Evolutionary conservation across 2,329 filamentous ascomycete species (phyloP).

Genomic region (Simplicillium sp.): DNA sequence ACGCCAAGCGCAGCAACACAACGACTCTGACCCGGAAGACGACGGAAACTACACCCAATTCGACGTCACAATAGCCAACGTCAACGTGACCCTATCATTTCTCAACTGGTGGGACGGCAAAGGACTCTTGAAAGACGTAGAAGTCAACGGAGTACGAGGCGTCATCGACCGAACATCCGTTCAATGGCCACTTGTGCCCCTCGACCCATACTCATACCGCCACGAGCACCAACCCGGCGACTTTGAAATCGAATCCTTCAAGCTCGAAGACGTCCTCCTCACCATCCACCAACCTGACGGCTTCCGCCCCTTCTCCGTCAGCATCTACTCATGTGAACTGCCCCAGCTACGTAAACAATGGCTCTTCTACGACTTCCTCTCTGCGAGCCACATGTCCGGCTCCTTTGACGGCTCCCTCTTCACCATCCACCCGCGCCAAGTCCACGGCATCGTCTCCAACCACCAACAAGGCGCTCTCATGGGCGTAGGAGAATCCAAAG

Average conservation of each 20-base stretch:
- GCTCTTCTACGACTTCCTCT: conserved; percentile 96
- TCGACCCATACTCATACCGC: conserved; percentile 79
- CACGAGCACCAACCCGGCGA: conserved; percentile 85
- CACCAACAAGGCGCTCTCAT: conserved; percentile 41
- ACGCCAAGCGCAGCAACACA: conserved; percentile 33
- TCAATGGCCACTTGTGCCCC: conserved; percentile 49
- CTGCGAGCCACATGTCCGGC: conserved; percentile 91
- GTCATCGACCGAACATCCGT: conserved; percentile 87
- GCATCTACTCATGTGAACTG: conserved; percentile 91
- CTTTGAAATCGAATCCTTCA: conserved; percentile 96
- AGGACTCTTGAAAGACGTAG: conserved; percentile 81
- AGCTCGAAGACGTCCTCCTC: conserved; percentile 84
- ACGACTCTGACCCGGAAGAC: conserved; percentile 41
- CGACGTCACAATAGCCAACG: conserved; percentile 85
- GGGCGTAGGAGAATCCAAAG: conserved; percentile 53
- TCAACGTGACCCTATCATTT: conserved; percentile 94
- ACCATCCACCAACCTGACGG: conserved; percentile 83
- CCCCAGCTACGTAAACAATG: conserved; percentile 90
- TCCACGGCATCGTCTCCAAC: conserved; percentile 66
- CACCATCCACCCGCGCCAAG: conserved; percentile 90
- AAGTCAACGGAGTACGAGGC: conserved; percentile 86
- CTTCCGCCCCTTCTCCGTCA: conserved; percentile 91
- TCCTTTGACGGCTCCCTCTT: conserved; percentile 94
- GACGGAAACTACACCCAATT: conserved; percentile 98
- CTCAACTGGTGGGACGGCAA: conserved; percentile 99